Conservation (phyloP, 805 yeast species). For the Yamadazyma ubonensis region DNA sequence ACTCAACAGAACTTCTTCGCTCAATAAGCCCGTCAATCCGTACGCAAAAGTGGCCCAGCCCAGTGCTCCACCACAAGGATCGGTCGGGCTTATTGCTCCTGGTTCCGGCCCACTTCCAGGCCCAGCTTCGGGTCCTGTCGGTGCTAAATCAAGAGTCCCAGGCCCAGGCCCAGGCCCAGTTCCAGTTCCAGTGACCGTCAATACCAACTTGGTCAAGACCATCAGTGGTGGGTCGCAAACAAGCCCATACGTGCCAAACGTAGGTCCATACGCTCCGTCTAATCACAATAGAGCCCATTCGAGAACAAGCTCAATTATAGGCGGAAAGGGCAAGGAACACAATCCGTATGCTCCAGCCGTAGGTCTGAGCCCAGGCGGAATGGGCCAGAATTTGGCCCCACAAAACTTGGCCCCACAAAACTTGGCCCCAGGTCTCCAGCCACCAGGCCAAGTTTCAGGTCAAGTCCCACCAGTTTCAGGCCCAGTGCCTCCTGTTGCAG, state of each 20-base stretch:
- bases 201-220: conserved; percentile 25
- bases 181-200: conserved; percentile 12
- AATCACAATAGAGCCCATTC: conserved; percentile 36
- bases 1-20: no score
- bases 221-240: conserved; percentile 22
- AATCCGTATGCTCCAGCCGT: conserved; percentile 41
- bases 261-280: conserved; percentile 46
- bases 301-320: conserved; percentile 40
- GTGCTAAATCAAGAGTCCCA: no score
- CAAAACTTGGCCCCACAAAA: no score
- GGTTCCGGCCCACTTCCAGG: not conserved
- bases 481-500: not conserved
- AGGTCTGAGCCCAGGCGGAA: not conserved
- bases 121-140: no score
- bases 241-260: conserved; percentile 44
- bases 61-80: conserved; percentile 4
- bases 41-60: conserved; percentile 18
- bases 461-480: not conserved
- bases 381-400: not conserved
- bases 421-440: conserved; percentile 1
- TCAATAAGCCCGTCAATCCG: conserved; percentile 27
- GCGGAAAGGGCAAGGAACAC: conserved; percentile 38
- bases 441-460: not conserved
- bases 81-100: conserved; percentile 1
- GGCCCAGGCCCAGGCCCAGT: not conserved